phyloP scores from a whole-genome alignment of 495 filamentous ascomycete genomes.

The Daldinia decipiens region DNA sequence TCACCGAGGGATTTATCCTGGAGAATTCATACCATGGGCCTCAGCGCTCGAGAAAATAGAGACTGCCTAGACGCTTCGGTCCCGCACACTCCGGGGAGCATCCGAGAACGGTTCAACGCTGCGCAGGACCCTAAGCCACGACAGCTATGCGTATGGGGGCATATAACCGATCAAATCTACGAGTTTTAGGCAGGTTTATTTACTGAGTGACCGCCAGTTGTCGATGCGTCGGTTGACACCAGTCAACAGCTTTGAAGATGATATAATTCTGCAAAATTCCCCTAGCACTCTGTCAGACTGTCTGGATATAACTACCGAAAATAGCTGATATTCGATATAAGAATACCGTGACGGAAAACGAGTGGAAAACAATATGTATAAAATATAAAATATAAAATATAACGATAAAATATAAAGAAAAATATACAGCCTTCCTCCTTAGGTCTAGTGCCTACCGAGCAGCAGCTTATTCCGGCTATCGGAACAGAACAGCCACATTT shows the following conservation, averaged over 20 bases:
- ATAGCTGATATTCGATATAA: too few species aligned
- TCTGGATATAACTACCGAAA: too few species aligned
- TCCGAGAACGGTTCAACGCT: not conserved
- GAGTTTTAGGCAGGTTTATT: not conserved
- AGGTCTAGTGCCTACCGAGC: slow-evolving; percentile 16
- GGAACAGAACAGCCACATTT: slow-evolving; percentile 25
- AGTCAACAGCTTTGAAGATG: too few species aligned
- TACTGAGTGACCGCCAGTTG: too few species aligned
- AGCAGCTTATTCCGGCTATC: slow-evolving; percentile 15
- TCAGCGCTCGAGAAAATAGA: not conserved
- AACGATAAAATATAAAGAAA: slow-evolving; percentile 14
- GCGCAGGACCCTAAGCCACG: not conserved
- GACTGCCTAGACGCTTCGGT: not conserved
- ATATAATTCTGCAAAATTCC: too few species aligned
- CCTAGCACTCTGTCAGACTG: too few species aligned
- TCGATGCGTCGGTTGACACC: too few species aligned
- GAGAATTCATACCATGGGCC: not conserved
- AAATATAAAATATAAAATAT: too few species aligned
- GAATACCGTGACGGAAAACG: too few species aligned
- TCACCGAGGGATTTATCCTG: not conserved
- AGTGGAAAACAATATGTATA: too few species aligned
- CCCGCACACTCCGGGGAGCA: not conserved
- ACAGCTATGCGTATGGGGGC: not conserved
- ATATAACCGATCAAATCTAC: not conserved
- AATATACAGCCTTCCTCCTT: slow-evolving; percentile 14